Percentiles rank a stretch among this genome's conserved stretches.
Evolutionary conservation across 176 grass and related monocot species (phyloP).

Genomic region (Dactylis glomerata): DNA sequence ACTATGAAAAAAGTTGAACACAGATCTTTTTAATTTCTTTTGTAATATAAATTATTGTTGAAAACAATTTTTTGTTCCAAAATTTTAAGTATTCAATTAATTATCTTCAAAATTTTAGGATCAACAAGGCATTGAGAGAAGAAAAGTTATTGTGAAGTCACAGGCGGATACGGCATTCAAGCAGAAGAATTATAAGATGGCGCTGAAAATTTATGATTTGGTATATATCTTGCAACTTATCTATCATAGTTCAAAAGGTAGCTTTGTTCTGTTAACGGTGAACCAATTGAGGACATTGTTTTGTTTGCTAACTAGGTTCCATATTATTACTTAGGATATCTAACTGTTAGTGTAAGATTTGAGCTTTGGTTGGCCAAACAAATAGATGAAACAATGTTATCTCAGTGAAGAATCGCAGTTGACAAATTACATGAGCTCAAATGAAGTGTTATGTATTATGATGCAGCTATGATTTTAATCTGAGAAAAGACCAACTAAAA

Average conservation of each 20-base stretch:
- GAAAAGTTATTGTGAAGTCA: neutral
- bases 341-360: neutral
- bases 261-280: neutral
- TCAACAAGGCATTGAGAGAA: neutral
- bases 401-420: neutral
- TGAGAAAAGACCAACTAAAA: neutral
- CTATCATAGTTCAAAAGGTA: neutral
- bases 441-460: neutral
- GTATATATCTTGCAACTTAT: conserved; percentile 8
- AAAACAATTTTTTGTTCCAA: neutral
- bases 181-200: neutral
- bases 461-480: neutral
- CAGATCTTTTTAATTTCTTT: neutral
- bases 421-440: neutral
- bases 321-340: neutral
- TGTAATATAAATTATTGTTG: neutral
- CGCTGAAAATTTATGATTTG: neutral
- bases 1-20: neutral
- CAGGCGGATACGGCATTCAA: neutral
- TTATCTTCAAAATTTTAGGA: neutral
- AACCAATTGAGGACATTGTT: neutral
- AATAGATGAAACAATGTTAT: neutral
- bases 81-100: neutral
- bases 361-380: neutral
- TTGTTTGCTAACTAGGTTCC: neutral